A percentile compares a stretch with the other conserved stretches of the same genome.
Conservation (phyloP, 345 rosid genomes). For the Pistacia integerrima region DNA sequence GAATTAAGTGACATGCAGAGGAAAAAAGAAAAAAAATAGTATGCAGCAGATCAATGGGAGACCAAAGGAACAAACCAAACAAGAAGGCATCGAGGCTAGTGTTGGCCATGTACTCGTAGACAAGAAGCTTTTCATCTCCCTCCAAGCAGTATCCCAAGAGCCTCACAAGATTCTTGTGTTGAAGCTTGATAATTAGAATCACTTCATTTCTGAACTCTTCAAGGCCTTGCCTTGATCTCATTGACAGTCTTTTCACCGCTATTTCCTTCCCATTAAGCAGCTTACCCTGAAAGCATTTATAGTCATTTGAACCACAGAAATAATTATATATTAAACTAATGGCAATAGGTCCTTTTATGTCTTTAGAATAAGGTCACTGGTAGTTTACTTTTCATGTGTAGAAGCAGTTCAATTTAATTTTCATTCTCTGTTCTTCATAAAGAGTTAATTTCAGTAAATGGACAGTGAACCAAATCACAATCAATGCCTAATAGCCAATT, state of each 20-base stretch:
- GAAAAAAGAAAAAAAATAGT: neutral
- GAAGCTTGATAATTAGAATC: conserved; percentile 48
- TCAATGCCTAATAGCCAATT: neutral
- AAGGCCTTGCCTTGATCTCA: conserved; percentile 54
- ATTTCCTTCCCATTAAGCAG: conserved; percentile 41
- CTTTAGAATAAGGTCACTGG: neutral
- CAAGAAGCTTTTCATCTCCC: conserved; percentile 45
- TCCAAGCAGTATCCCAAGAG: conserved; percentile 54
- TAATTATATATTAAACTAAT: neutral
- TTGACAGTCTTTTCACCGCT: conserved; percentile 57
- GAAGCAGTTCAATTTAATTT: neutral
- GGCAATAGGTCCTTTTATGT: neutral
- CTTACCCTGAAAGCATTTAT: conserved; percentile 38
- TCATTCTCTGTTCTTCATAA: neutral
- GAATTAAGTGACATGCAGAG: too few species aligned
- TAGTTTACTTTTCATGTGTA: neutral
- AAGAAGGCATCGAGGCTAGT: conserved; percentile 50
- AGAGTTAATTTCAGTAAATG: neutral
- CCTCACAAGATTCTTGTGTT: conserved; percentile 58
- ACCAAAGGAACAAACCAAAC: conserved; percentile 31
- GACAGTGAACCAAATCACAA: neutral
- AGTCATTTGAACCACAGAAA: conserved; percentile 12
- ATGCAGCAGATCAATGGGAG: neutral
- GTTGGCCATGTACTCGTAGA: conserved; percentile 55
- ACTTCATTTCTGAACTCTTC: conserved; percentile 61